A percentile compares a stretch with the other conserved stretches of the same genome.
Evolutionary conservation across 148 eudicot genomes (phyloP).

Genomic region (Spergularia bocconei): DNA sequence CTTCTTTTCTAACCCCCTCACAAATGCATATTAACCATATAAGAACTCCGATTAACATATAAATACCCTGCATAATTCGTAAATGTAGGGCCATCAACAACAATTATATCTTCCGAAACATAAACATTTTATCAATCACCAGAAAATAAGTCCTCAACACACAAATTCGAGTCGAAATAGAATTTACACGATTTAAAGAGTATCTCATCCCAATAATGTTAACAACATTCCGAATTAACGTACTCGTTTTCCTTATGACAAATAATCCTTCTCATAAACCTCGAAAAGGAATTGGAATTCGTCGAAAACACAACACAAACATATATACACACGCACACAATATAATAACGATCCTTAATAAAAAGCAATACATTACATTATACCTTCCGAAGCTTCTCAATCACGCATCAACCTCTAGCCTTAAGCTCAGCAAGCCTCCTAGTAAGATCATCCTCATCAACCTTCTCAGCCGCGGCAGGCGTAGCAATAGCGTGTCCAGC

Average conservation of each 20-base stretch:
- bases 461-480: slow-evolving; percentile 29
- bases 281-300: too few species aligned
- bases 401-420: slow-evolving; percentile 29
- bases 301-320: slow-evolving; percentile 1
- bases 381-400: slow-evolving; percentile 1
- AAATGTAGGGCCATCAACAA: too few species aligned
- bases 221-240: too few species aligned
- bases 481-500: slow-evolving; percentile 33
- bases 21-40: too few species aligned
- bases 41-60: too few species aligned
- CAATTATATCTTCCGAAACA: not conserved
- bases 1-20: too few species aligned
- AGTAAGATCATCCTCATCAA: slow-evolving; percentile 34
- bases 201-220: not conserved
- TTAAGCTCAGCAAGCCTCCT: slow-evolving; percentile 39
- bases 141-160: not conserved
- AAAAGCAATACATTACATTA: not conserved
- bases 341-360: not conserved
- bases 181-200: slow-evolving; percentile 12
- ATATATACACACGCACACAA: not conserved
- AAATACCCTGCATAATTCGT: too few species aligned
- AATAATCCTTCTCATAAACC: too few species aligned
- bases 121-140: not conserved
- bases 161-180: not conserved
- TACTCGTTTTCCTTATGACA: too few species aligned